Conservation (phyloP, 306 rosid genomes). For the Vicia sativa region DNA sequence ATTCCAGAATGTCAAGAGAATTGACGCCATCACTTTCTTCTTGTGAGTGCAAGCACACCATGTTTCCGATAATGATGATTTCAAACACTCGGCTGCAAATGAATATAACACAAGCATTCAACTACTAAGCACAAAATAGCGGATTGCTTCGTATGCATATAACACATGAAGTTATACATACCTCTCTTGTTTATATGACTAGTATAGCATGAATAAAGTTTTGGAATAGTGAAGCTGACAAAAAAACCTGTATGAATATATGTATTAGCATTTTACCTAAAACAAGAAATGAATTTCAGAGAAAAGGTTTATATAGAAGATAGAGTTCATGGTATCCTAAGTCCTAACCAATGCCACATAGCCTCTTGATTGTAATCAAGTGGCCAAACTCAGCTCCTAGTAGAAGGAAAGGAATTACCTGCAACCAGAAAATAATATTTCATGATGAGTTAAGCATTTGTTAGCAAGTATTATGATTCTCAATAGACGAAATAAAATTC, state of each 20-base stretch:
- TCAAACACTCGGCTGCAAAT: conserved; percentile 64
- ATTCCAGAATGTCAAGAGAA: conserved; percentile 74
- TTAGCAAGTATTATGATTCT: conserved; percentile 18
- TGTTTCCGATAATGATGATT: conserved; percentile 58
- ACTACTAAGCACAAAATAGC: conserved; percentile 15
- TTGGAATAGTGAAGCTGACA: conserved; percentile 74
- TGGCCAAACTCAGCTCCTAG: conserved; percentile 87
- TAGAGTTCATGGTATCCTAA: conserved; percentile 38
- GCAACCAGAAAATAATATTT: conserved; percentile 29
- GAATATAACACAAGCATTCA: conserved; percentile 21
- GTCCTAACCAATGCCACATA: conserved; percentile 68
- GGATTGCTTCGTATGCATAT: neutral
- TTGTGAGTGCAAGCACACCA: conserved; percentile 86
- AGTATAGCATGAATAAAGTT: conserved; percentile 70
- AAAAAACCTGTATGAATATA: conserved; percentile 63
- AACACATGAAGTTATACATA: conserved; percentile 18
- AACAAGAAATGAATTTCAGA: neutral
- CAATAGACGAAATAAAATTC: neutral
- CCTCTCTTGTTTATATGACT: conserved; percentile 67
- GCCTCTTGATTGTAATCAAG: conserved; percentile 76
- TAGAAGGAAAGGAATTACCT: conserved; percentile 82
- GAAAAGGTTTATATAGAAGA: neutral
- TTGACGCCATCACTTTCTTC: conserved; percentile 62
- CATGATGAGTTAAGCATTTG: neutral
- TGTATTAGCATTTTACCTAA: conserved; percentile 12